phyloP scores from a whole-genome alignment of 306 rosid genomes.

The Pyrus communis region DNA sequence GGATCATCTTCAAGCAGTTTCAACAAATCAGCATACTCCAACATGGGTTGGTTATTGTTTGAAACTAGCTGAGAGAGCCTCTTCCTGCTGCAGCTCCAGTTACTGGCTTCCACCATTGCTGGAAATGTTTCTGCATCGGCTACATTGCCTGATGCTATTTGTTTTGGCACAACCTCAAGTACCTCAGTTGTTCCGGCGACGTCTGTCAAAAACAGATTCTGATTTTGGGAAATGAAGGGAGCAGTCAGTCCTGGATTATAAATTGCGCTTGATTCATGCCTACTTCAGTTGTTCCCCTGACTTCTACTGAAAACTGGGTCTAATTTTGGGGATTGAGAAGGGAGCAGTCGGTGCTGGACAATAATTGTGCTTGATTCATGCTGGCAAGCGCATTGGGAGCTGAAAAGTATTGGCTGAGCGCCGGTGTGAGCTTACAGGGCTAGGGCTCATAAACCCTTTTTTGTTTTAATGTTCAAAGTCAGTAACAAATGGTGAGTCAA shows the following conservation, averaged over 20 bases:
- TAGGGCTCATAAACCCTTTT: not conserved
- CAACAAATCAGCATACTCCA: conserved; percentile 10
- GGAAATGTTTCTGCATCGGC: not conserved
- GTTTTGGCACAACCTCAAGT: not conserved
- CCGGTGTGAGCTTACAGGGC: too few species aligned
- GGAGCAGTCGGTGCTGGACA: not conserved
- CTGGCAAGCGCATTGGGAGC: too few species aligned
- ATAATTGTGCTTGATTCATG: not conserved
- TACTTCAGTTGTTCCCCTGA: not conserved
- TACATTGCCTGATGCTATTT: not conserved
- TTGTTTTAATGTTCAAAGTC: not conserved
- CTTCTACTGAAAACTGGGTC: conserved; percentile 1
- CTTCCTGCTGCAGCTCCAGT: not conserved
- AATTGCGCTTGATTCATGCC: not conserved
- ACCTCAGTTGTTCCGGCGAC: not conserved
- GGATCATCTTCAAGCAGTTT: conserved; percentile 25
- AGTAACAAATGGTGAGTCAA: not conserved
- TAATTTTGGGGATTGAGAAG: not conserved
- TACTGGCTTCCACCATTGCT: conserved; percentile 8
- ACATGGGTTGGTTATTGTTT: conserved; percentile 9
- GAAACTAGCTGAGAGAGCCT: conserved; percentile 9
- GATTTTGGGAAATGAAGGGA: not conserved
- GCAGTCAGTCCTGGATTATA: not conserved
- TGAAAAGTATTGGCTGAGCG: not conserved
- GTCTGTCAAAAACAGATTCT: conserved; percentile 1